These are phyloP conservation scores for Apium graveolens DNA, from an alignment of 129 eudicot genomes.

Conservation along the genomic window DNA sequence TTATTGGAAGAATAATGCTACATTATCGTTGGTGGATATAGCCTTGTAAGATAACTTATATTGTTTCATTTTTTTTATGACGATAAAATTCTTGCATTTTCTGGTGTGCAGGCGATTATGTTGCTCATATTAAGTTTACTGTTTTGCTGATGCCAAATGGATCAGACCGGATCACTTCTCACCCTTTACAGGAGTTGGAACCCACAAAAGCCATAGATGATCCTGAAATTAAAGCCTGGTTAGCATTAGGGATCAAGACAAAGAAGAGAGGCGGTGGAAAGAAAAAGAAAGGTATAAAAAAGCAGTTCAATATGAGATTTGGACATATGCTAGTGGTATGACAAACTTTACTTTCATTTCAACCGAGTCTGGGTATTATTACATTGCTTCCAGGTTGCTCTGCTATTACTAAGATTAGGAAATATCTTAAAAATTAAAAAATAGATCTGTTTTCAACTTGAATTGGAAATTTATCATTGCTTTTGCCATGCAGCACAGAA, in stretches of 20 bases:
- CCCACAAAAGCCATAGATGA: conserved; percentile 78
- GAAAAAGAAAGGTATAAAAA: conserved; percentile 75
- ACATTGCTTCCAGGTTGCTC: no score
- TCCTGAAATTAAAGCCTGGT: conserved; percentile 89
- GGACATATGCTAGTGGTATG: not conserved
- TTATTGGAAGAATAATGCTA: not conserved
- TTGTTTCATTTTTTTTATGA: not conserved
- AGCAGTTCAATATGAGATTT: not conserved
- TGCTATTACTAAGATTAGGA: no score
- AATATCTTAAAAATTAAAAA: not conserved
- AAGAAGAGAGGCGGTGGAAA: conserved; percentile 98
- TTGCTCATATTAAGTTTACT: conserved; percentile 88
- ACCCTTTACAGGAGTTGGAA: conserved; percentile 83
- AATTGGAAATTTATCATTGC: not conserved
- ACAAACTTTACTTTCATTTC: not conserved
- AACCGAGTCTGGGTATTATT: no score
- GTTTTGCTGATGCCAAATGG: conserved; percentile 97
- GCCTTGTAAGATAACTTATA: not conserved
- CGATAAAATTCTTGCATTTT: not conserved
- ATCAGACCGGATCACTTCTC: conserved; percentile 78
- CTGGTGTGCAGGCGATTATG: conserved; percentile 64
- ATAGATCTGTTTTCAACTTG: not conserved
- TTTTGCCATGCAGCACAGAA: conserved; percentile 40
- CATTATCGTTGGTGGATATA: not conserved
- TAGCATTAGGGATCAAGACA: conserved; percentile 62